Conservation (phyloP, 2,329 filamentous ascomycete species). For the Penicillium sp. region DNA sequence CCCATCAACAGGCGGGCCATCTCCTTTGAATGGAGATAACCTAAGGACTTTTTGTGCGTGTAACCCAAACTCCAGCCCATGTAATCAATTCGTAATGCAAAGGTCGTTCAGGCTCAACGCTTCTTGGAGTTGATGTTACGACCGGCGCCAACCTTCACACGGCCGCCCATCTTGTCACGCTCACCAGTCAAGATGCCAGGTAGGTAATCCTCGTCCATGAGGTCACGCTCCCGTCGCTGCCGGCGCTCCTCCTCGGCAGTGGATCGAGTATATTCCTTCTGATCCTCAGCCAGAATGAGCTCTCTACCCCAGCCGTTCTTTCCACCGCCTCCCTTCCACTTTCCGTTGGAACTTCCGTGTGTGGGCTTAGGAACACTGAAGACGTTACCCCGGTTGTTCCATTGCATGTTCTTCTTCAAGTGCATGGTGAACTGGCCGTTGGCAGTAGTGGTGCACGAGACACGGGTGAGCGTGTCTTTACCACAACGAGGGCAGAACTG, state of each 20-base stretch:
- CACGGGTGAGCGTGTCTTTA: constrained; percentile 79
- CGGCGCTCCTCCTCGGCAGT: constrained; percentile 62
- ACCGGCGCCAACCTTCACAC: constrained; percentile 80
- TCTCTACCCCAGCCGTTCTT: constrained; percentile 84
- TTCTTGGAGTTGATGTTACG: constrained; percentile 80
- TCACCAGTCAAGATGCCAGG: constrained; percentile 82
- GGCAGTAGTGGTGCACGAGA: constrained; percentile 79
- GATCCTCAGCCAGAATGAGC: constrained; percentile 87
- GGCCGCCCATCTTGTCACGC: constrained; percentile 64
- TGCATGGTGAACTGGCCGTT: constrained; percentile 81
- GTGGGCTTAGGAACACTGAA: constrained; percentile 92
- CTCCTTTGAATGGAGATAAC: constrained; percentile 2
- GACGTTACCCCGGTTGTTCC: constrained; percentile 88
- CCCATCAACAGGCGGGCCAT: constrained; percentile 17
- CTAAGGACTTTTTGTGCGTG: constrained; percentile 18
- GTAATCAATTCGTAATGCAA: constrained; percentile 25
- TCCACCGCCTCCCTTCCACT: constrained; percentile 68
- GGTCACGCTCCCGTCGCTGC: constrained; percentile 66
- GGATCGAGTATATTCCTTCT: constrained; percentile 82
- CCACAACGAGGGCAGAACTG: constrained; percentile 95
- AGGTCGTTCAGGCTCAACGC: constrained; percentile 32
- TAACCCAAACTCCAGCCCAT: constrained; percentile 25
- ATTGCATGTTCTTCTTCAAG: constrained; percentile 92
- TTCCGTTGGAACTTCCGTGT: constrained; percentile 77
- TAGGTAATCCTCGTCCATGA: constrained; percentile 95